Evolutionary conservation across 257 asterid species (phyloP).

Genomic region (Pogostemon cablin): DNA sequence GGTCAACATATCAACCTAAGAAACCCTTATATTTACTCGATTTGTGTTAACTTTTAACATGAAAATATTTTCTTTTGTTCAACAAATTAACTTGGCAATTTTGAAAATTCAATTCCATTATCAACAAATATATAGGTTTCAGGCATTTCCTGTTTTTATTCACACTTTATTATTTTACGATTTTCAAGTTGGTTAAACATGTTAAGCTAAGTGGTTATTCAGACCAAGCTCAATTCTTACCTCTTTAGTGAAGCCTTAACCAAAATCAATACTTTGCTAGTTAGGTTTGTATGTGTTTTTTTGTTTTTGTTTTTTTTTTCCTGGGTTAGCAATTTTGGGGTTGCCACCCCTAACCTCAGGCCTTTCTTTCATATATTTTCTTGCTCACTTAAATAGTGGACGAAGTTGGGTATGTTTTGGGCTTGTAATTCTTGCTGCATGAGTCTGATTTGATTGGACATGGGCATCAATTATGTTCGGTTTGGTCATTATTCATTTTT

Average conservation of each 20-base stretch:
- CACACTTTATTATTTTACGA: neutral
- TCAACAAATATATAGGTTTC: no score
- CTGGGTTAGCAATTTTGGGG: neutral
- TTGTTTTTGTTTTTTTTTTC: neutral
- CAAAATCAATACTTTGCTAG: neutral
- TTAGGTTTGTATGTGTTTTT: neutral
- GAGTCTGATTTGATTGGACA: slow-evolving; percentile 28
- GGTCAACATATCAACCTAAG: neutral
- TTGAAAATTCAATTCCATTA: neutral
- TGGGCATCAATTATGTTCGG: slow-evolving; percentile 17
- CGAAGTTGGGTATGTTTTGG: slow-evolving; percentile 7
- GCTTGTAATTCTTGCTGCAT: slow-evolving; percentile 28
- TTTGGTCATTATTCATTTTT: slow-evolving; percentile 12
- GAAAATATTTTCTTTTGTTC: neutral
- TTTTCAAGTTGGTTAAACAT: neutral
- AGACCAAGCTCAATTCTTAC: neutral
- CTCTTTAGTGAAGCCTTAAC: neutral
- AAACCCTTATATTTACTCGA: neutral
- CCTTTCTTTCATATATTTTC: slow-evolving; percentile 22
- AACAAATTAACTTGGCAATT: neutral
- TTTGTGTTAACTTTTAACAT: neutral
- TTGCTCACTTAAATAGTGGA: slow-evolving; percentile 18
- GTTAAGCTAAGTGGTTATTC: neutral
- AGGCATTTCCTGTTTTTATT: neutral
- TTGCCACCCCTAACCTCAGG: neutral